Evolutionary conservation across 805 yeast species (phyloP).

Genomic region (Debaryomyces castellii): DNA sequence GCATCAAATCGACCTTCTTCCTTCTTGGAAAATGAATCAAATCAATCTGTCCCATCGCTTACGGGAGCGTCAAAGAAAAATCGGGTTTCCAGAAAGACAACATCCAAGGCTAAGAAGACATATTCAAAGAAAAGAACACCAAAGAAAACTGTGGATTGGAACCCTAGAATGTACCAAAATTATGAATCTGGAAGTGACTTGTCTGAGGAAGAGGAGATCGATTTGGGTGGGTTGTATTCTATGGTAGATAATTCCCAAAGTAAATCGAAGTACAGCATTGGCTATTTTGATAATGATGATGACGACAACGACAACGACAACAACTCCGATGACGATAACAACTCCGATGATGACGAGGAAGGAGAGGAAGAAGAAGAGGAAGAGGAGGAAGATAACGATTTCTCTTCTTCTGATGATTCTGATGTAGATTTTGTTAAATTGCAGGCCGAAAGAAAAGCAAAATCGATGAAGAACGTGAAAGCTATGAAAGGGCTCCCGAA

Average conservation of each 20-base stretch:
- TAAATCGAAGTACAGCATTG: neutral
- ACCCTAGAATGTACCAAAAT: slow-evolving; percentile 5
- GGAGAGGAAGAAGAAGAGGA: slow-evolving; percentile 8
- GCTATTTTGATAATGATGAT: slow-evolving; percentile 3
- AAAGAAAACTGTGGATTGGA: slow-evolving; percentile 22
- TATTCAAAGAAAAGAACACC: slow-evolving; percentile 20
- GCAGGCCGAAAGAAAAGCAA: slow-evolving; percentile 65
- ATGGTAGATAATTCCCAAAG: slow-evolving; percentile 14
- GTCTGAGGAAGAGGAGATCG: slow-evolving; percentile 9
- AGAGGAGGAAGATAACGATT: slow-evolving; percentile 21
- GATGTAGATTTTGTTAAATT: slow-evolving; percentile 71
- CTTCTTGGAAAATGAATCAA: slow-evolving; percentile 3
- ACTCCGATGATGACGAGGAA: slow-evolving; percentile 3
- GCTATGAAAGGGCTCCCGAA: slow-evolving; percentile 23
- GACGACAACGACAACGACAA: slow-evolving; percentile 1
- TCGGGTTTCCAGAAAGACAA: slow-evolving; percentile 2
- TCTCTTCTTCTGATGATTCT: slow-evolving; percentile 60
- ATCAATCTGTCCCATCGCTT: neutral
- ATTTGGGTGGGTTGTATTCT: slow-evolving; percentile 22
- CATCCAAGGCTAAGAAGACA: slow-evolving; percentile 9
- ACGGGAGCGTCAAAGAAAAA: slow-evolving; percentile 1
- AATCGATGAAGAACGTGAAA: slow-evolving; percentile 48
- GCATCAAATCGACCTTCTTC: slow-evolving; percentile 11
- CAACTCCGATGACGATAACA: slow-evolving; percentile 4
- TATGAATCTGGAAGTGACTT: slow-evolving; percentile 11